A percentile compares a stretch with the other conserved stretches of the same genome.
Evolutionary conservation across 306 rosid species (phyloP).

Genomic region (Sicyos baderoa): DNA sequence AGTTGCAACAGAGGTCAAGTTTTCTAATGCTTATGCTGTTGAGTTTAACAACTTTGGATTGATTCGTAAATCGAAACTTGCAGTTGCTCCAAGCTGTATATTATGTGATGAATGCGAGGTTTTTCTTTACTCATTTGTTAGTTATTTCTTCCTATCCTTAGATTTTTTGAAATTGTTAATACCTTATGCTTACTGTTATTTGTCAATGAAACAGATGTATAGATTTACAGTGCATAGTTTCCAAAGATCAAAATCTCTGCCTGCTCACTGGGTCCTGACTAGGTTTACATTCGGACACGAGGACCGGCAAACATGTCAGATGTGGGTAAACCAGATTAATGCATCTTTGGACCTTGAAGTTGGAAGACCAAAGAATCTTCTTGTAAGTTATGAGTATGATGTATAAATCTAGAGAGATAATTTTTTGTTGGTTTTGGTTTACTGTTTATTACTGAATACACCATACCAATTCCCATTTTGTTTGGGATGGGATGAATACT

Average conservation of each 20-base stretch:
- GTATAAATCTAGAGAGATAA: constrained; percentile 17
- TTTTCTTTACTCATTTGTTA: constrained; percentile 22
- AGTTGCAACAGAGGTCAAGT: constrained; percentile 42
- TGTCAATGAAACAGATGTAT: constrained; percentile 41
- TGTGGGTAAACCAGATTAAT: constrained; percentile 62
- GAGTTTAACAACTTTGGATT: constrained; percentile 38
- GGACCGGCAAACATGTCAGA: constrained; percentile 46
- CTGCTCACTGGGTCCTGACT: constrained; percentile 47
- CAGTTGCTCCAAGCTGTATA: constrained; percentile 34
- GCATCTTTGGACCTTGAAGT: constrained; percentile 38
- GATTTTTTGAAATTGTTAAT: constrained; percentile 9
- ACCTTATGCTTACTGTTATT: not conserved
- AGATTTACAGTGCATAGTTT: constrained; percentile 64
- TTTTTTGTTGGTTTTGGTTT: constrained; percentile 16
- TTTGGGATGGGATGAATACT: not conserved
- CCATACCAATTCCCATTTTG: not conserved
- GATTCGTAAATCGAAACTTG: constrained; percentile 38
- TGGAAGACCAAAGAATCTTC: constrained; percentile 73
- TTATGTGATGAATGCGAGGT: constrained; percentile 46
- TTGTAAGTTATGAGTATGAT: constrained; percentile 46
- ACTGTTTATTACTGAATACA: not conserved
- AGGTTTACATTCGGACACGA: constrained; percentile 64
- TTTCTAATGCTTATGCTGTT: constrained; percentile 64
- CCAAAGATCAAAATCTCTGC: constrained; percentile 42
- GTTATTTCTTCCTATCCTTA: constrained; percentile 11